phyloP scores from a whole-genome alignment of 345 rosid genomes.

The Dipteronia sinensis region DNA sequence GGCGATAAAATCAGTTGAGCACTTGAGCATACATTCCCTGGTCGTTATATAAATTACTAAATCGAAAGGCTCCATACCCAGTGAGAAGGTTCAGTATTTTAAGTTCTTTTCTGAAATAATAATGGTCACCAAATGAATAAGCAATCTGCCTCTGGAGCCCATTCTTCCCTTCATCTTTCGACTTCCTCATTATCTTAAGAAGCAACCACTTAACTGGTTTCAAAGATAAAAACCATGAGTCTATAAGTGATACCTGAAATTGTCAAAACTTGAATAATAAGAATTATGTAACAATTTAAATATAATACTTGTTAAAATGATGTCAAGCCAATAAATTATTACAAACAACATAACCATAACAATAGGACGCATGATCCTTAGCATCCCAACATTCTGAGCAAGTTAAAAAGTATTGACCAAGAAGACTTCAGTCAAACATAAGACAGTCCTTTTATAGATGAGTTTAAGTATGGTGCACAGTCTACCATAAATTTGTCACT shows the following conservation, averaged over 20 bases:
- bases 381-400: background rate
- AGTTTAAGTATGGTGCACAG: background rate
- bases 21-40: background rate
- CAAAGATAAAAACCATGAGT: slow-evolving; percentile 71
- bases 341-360: background rate
- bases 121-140: slow-evolving; percentile 91
- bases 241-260: slow-evolving; percentile 79
- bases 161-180: slow-evolving; percentile 38
- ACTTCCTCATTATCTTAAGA: slow-evolving; percentile 66
- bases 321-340: background rate
- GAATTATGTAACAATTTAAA: background rate
- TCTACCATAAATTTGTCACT: background rate
- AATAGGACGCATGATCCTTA: background rate
- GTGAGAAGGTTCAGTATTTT: slow-evolving; percentile 89
- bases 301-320: slow-evolving; percentile 3
- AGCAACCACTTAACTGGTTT: slow-evolving; percentile 64
- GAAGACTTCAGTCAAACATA: slow-evolving; percentile 4
- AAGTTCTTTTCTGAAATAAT: slow-evolving; percentile 77
- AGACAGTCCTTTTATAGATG: background rate
- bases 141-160: slow-evolving; percentile 61
- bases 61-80: slow-evolving; percentile 52
- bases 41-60: background rate
- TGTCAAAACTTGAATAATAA: background rate
- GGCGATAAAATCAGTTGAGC: background rate
- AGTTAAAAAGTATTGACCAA: background rate